Evolutionary conservation across 2,329 filamentous ascomycete species (phyloP).

Genomic region (Rutstroemia sp.): DNA sequence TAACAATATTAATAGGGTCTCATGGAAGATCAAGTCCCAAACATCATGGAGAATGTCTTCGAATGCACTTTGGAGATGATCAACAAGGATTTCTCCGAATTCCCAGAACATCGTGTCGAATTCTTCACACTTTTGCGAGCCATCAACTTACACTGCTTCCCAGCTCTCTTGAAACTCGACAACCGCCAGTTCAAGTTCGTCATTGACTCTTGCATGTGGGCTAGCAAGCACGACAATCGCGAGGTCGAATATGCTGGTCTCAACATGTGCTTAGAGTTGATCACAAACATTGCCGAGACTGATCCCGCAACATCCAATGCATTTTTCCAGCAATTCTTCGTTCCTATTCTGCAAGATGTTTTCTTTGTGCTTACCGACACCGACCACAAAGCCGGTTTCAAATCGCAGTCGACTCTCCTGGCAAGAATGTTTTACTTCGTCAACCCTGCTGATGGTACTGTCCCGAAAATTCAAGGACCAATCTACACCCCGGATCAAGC

Average conservation of each 20-base stretch:
- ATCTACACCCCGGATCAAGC: constrained; percentile 85
- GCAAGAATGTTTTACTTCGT: constrained; percentile 96
- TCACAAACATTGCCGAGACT: constrained; percentile 94
- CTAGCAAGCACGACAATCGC: constrained; percentile 99
- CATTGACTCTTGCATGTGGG: constrained; percentile 99
- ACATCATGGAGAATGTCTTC: constrained; percentile 97
- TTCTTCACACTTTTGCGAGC: constrained; percentile 96
- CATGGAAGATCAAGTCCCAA: constrained; percentile 97
- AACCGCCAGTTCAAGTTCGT: constrained; percentile 98
- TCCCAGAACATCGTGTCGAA: constrained; percentile 96
- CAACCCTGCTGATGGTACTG: constrained; percentile 57
- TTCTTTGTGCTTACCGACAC: constrained; percentile 97
- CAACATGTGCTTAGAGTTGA: constrained; percentile 95
- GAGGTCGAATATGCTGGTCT: constrained; percentile 94
- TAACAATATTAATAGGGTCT: constrained; percentile 52
- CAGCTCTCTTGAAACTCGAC: constrained; percentile 85
- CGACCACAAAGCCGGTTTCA: constrained; percentile 98
- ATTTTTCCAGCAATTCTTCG: constrained; percentile 98
- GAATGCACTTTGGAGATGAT: constrained; percentile 99
- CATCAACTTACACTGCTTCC: constrained; percentile 97
- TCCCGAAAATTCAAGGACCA: constrained; percentile 84
- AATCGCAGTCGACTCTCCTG: constrained; percentile 89
- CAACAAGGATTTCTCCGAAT: constrained; percentile 99
- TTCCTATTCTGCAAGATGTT: constrained; percentile 91
- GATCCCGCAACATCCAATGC: constrained; percentile 79